A percentile compares a stretch with the other conserved stretches of the same genome.
phyloP scores from a whole-genome alignment of 140 eudicot genomes.

The Stevia rebaudiana region DNA sequence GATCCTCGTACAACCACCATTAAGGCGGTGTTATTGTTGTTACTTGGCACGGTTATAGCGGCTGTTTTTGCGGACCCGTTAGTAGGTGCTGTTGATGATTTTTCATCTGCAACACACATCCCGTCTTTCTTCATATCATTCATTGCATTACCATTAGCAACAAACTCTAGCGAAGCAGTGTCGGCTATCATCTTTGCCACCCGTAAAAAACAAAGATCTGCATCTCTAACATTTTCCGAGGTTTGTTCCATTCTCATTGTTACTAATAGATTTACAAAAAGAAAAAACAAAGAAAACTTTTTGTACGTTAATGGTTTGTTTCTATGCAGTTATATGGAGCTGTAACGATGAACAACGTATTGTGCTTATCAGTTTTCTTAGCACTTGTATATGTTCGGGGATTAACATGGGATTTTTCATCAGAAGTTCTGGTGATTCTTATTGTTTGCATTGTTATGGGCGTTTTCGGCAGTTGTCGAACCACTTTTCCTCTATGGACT shows the following conservation, averaged over 20 bases:
- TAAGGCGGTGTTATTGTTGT: conserved; percentile 58
- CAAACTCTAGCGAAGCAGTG: conserved; percentile 92
- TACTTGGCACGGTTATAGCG: conserved; percentile 68
- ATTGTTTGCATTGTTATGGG: conserved; percentile 89
- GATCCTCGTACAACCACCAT: conserved; percentile 47
- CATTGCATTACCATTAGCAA: conserved; percentile 72
- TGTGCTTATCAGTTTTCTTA: conserved; percentile 83
- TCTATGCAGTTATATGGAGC: conserved; percentile 77
- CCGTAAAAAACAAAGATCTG: conserved; percentile 68
- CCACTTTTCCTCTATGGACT: conserved; percentile 96
- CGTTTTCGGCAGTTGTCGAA: conserved; percentile 64
- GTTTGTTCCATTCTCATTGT: conserved; percentile 34
- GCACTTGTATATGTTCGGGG: conserved; percentile 83
- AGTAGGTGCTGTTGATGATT: conserved; percentile 71
- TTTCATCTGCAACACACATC: conserved; percentile 68
- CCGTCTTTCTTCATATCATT: conserved; percentile 87
- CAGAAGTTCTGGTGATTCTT: conserved; percentile 78
- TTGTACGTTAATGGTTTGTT: conserved; percentile 13
- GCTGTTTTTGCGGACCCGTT: conserved; percentile 92
- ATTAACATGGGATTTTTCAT: conserved; percentile 82
- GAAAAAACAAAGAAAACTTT: conserved; percentile 2
- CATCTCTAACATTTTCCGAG: conserved; percentile 87
- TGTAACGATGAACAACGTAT: conserved; percentile 78
- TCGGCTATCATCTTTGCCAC: conserved; percentile 81
- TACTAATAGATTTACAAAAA: background rate